Evolutionary conservation across 345 rosid genomes (phyloP).

Genomic region (Ceriops decandra): DNA sequence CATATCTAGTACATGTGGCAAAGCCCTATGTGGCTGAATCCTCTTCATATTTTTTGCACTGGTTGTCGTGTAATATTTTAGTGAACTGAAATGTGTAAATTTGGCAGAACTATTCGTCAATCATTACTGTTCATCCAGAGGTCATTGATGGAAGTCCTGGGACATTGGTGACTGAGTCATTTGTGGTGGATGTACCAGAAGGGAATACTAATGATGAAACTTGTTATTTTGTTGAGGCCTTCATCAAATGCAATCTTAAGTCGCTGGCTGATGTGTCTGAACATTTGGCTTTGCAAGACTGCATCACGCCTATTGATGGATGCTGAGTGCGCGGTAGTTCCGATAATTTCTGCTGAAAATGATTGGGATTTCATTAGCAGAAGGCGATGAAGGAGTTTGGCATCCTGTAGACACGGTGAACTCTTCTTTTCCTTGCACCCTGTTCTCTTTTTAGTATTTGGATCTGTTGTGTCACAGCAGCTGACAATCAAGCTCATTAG

Average conservation of each 20-base stretch:
- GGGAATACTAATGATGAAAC: conserved; percentile 94
- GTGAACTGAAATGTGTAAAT: not conserved
- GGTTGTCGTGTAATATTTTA: not conserved
- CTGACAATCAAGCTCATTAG: conserved; percentile 15
- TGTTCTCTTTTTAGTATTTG: conserved; percentile 17
- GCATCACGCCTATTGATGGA: conserved; percentile 32
- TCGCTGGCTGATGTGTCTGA: conserved; percentile 76
- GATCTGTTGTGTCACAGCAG: conserved; percentile 27
- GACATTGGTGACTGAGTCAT: conserved; percentile 86
- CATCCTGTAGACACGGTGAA: conserved; percentile 7
- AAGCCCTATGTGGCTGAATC: too few relatives aligned
- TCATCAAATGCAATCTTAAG: conserved; percentile 81
- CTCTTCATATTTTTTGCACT: not conserved
- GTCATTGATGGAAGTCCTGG: conserved; percentile 81
- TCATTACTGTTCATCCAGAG: conserved; percentile 81
- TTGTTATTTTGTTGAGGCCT: conserved; percentile 72
- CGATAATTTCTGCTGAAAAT: not conserved
- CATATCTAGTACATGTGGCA: too few relatives aligned
- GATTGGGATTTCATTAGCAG: not conserved
- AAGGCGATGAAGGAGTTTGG: conserved; percentile 4
- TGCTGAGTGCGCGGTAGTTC: conserved; percentile 6
- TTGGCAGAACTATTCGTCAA: conserved; percentile 81
- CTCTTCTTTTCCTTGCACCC: conserved; percentile 18
- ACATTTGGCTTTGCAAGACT: conserved; percentile 62
- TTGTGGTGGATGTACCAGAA: conserved; percentile 84